A percentile compares a stretch with the other conserved stretches of the same genome.
These are phyloP conservation scores for Boletus fagicola DNA, from an alignment of 768 basidiomycete genomes.

Conservation along the genomic window DNA sequence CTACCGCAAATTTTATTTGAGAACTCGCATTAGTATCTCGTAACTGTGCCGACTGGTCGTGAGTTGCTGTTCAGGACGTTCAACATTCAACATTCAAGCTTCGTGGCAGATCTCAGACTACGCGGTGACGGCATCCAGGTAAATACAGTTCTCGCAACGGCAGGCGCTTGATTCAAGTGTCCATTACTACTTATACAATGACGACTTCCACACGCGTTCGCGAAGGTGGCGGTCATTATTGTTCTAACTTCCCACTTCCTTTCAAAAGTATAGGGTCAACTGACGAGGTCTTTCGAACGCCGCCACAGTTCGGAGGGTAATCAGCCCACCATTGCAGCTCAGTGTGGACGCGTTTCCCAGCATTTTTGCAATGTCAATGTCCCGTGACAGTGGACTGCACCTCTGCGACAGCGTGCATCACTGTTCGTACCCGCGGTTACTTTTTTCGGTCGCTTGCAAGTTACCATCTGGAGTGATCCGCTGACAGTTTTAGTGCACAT, in stretches of 20 bases:
- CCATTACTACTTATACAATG: conserved; percentile 1
- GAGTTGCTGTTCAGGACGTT: background rate
- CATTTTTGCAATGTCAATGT: conserved; percentile 4
- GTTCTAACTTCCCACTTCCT: background rate
- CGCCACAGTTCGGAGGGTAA: background rate
- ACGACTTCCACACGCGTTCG: conserved; percentile 5
- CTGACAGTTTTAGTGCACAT: background rate
- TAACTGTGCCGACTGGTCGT: conserved; percentile 1
- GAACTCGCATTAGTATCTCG: background rate
- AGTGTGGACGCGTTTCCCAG: background rate
- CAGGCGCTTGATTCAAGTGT: background rate
- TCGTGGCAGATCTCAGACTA: conserved; percentile 6
- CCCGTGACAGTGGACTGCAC: conserved; percentile 3
- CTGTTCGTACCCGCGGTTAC: background rate
- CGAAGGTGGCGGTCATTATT: conserved; percentile 16
- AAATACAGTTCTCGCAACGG: background rate
- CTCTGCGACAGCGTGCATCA: background rate
- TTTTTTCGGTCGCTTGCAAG: background rate
- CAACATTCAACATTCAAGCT: background rate
- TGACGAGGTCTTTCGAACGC: conserved; percentile 2
- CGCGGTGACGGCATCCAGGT: conserved; percentile 2
- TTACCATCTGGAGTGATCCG: background rate
- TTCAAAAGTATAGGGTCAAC: background rate
- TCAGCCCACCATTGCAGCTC: background rate
- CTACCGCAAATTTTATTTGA: background rate